Conservation (phyloP, 305 asterid species). For the Fraxinus sp. region DNA sequence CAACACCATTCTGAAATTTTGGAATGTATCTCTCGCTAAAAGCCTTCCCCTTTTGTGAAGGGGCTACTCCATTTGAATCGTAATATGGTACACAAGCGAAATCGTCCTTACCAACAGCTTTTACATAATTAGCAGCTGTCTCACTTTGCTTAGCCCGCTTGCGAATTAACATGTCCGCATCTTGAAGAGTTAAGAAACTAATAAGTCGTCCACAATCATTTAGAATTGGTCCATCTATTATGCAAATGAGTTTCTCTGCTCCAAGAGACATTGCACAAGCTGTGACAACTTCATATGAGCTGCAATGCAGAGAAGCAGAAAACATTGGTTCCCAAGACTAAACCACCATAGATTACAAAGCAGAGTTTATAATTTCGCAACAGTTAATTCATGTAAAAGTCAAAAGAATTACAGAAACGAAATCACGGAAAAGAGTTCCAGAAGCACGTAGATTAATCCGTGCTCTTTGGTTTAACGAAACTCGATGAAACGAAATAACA, state of each 20-base stretch:
- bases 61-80: slow-evolving; percentile 33
- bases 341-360: neutral
- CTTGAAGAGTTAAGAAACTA: slow-evolving; percentile 77
- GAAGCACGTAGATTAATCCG: neutral
- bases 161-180: slow-evolving; percentile 86
- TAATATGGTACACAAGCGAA: slow-evolving; percentile 35
- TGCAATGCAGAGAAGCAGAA: slow-evolving; percentile 39
- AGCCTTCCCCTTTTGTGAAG: slow-evolving; percentile 38
- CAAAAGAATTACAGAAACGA: neutral
- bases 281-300: slow-evolving; percentile 98
- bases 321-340: neutral
- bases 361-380: neutral
- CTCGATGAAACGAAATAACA: neutral
- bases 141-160: slow-evolving; percentile 82
- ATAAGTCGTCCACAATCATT: slow-evolving; percentile 76
- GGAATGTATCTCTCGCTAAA: slow-evolving; percentile 43
- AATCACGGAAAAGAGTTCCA: neutral
- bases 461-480: neutral
- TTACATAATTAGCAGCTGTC: slow-evolving; percentile 90
- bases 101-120: slow-evolving; percentile 72
- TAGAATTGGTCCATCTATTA: slow-evolving; percentile 90
- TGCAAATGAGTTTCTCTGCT: slow-evolving; percentile 92
- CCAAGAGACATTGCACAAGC: slow-evolving; percentile 95
- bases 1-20: slow-evolving; percentile 93
- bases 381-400: neutral